phyloP scores from a whole-genome alignment of 306 rosid genomes.

The Arachis hypogaea region DNA sequence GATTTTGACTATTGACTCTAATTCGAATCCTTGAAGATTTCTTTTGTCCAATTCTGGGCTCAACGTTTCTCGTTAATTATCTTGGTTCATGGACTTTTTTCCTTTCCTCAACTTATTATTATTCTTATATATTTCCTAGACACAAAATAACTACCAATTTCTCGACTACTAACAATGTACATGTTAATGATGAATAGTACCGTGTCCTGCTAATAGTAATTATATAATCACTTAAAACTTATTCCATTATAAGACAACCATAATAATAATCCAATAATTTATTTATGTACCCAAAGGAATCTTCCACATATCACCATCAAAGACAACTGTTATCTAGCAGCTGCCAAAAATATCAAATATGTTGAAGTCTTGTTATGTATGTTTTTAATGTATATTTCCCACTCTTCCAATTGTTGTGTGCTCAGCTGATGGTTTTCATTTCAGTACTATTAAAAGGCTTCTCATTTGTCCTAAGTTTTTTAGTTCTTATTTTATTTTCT shows the following conservation, averaged over 20 bases:
- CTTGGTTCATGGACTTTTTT: no score
- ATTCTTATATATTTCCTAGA: no score
- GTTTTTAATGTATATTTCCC: background rate
- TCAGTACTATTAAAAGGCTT: slow-evolving; percentile 5
- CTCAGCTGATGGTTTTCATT: background rate
- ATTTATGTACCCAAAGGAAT: background rate
- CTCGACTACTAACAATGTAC: no score
- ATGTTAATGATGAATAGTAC: no score
- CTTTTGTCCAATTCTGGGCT: no score
- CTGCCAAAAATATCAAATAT: background rate
- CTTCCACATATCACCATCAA: slow-evolving; percentile 18
- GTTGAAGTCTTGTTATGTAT: background rate
- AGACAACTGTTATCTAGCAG: slow-evolving; percentile 1
- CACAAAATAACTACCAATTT: no score
- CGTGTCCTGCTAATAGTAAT: no score
- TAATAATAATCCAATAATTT: background rate
- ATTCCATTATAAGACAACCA: background rate
- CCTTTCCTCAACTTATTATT: no score
- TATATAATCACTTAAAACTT: background rate
- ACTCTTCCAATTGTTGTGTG: slow-evolving; percentile 4
- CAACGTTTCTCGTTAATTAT: no score
- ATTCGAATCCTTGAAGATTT: no score
- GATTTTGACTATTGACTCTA: no score
- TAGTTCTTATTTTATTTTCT: background rate
- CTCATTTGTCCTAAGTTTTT: slow-evolving; percentile 10